These are phyloP conservation scores for Lipomyces spencermartinsiae DNA, from an alignment of 805 yeast genomes.

Conservation along the genomic window DNA sequence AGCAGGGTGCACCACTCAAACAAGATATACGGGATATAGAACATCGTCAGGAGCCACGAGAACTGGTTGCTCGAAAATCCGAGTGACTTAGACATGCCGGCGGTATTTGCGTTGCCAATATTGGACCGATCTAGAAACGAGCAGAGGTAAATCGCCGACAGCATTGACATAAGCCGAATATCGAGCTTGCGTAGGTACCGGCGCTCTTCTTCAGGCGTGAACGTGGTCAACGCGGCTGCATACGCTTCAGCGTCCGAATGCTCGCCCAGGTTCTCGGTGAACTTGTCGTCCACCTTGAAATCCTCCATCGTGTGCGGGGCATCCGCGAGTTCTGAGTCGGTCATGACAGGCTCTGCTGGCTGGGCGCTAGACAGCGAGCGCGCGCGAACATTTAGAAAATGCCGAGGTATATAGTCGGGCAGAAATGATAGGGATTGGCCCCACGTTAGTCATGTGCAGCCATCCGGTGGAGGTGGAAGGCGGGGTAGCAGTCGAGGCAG, in stretches of 20 bases:
- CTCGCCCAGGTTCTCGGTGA: background rate
- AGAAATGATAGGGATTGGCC: too few species aligned
- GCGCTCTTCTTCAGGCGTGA: slow-evolving; percentile 11
- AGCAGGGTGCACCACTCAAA: slow-evolving; percentile 45
- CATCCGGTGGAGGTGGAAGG: too few species aligned
- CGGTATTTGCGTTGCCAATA: slow-evolving; percentile 55
- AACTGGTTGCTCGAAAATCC: slow-evolving; percentile 51
- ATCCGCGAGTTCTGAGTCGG: too few species aligned
- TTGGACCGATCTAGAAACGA: slow-evolving; percentile 38
- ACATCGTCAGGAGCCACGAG: slow-evolving; percentile 53
- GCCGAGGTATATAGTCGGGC: too few species aligned
- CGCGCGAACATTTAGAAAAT: too few species aligned
- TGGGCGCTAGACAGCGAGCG: too few species aligned
- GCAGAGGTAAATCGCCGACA: slow-evolving; percentile 53
- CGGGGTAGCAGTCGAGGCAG: too few species aligned
- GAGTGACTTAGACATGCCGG: slow-evolving; percentile 52
- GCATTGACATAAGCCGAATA: too few species aligned
- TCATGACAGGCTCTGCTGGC: too few species aligned
- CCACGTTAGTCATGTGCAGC: too few species aligned
- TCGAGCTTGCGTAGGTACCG: slow-evolving; percentile 47
- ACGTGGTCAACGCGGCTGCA: background rate
- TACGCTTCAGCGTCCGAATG: slow-evolving; percentile 5
- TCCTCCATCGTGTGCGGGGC: background rate
- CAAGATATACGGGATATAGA: slow-evolving; percentile 42
- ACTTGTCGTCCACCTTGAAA: slow-evolving; percentile 1